A percentile compares a stretch with the other conserved stretches of the same genome.
Conservation (phyloP, 495 filamentous ascomycete species). For the Daldinia bambusicola region DNA sequence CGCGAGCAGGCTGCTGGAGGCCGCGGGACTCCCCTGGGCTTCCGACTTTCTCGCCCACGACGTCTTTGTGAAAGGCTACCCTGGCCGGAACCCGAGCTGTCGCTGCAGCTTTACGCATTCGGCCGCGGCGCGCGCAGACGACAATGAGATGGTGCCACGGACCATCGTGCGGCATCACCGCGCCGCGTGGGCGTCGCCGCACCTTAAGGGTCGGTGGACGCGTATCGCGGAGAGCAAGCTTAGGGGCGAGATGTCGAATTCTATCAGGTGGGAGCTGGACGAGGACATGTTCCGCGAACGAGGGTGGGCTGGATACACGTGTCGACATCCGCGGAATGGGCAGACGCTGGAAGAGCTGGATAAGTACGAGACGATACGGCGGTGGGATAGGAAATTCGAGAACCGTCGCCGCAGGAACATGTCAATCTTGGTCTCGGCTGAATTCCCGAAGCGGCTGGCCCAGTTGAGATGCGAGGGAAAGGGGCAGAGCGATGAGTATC, state of each 20-base stretch:
- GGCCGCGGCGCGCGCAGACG: neutral
- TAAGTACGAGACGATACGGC: conserved; percentile 44
- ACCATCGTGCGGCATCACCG: conserved; percentile 47
- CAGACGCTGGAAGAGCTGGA: conserved; percentile 41
- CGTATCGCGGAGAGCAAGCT: conserved; percentile 34
- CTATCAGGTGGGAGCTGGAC: conserved; percentile 52
- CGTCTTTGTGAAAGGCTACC: conserved; percentile 48
- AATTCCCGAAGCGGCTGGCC: conserved; percentile 47
- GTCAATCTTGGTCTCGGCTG: conserved; percentile 49
- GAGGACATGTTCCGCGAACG: conserved; percentile 44
- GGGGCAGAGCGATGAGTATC: conserved; percentile 50
- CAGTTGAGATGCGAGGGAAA: conserved; percentile 44
- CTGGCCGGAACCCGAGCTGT: conserved; percentile 38
- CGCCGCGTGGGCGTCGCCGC: conserved; percentile 39
- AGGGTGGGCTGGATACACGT: conserved; percentile 55
- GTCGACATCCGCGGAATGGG: conserved; percentile 47
- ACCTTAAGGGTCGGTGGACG: conserved; percentile 39
- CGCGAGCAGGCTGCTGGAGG: conserved; percentile 49
- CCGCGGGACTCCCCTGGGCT: conserved; percentile 49
- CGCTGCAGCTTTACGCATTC: conserved; percentile 32
- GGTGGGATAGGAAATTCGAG: conserved; percentile 38
- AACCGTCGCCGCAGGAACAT: conserved; percentile 25
- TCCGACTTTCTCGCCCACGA: conserved; percentile 53
- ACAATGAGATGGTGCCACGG: conserved; percentile 20
- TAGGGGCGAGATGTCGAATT: conserved; percentile 29